Evolutionary conservation across 2,329 filamentous ascomycete species (phyloP).

Genomic region (Xylariaceae sp.): DNA sequence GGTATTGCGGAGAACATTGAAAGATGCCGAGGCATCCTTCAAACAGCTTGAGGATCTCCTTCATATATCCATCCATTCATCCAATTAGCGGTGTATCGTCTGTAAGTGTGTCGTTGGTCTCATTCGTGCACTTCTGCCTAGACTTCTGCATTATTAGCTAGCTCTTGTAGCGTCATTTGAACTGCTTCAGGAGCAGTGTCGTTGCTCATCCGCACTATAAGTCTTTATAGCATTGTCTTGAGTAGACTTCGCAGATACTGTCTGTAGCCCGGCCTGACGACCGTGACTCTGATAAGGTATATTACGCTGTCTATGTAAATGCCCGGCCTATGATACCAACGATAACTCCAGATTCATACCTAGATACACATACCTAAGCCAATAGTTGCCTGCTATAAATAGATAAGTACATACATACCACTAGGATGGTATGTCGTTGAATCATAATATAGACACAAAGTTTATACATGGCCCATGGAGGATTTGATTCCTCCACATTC

Average conservation of each 20-base stretch:
- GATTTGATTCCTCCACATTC: background rate
- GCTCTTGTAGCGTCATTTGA: too few relatives aligned
- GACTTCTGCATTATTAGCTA: too few relatives aligned
- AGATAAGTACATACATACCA: background rate
- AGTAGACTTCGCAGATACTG: background rate
- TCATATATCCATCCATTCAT: too few relatives aligned
- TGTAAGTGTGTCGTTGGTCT: too few relatives aligned
- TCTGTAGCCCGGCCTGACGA: background rate
- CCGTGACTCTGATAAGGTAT: background rate
- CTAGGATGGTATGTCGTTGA: background rate
- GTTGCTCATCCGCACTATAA: too few relatives aligned
- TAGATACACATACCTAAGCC: background rate
- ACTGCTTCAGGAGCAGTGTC: too few relatives aligned
- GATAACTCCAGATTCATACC: background rate
- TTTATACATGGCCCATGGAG: background rate
- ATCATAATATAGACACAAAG: background rate
- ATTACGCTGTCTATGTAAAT: background rate
- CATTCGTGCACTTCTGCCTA: too few relatives aligned
- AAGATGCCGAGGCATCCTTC: conserved; percentile 33
- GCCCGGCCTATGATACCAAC: background rate
- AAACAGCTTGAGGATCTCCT: background rate
- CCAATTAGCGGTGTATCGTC: too few relatives aligned
- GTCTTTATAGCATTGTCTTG: too few relatives aligned
- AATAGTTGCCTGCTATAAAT: background rate
- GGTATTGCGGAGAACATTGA: conserved; percentile 21